phyloP scores from a whole-genome alignment of 768 basidiomycete species.

The Pleurotus sapidus region DNA sequence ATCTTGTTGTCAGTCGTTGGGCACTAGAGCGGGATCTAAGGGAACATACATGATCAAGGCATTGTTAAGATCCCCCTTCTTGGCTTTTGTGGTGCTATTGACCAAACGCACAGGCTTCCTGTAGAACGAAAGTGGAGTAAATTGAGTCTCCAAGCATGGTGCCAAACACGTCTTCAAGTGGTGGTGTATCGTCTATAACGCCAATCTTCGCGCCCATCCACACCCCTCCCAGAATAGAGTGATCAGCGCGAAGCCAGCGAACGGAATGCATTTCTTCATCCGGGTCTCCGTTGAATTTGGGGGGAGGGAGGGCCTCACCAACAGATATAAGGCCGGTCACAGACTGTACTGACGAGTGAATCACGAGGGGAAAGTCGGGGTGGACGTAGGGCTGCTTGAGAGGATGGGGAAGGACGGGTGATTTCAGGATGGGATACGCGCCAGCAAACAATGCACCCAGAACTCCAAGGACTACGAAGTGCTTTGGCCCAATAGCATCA shows the following conservation, averaged over 20 bases:
- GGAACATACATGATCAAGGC: slow-evolving; percentile 69
- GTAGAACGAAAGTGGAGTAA: slow-evolving; percentile 80
- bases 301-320: slow-evolving; percentile 58
- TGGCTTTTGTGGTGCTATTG: slow-evolving; percentile 41
- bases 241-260: slow-evolving; percentile 61
- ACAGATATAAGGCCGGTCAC: slow-evolving; percentile 84
- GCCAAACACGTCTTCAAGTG: slow-evolving; percentile 49
- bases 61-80: slow-evolving; percentile 37
- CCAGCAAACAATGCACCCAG: slow-evolving; percentile 35
- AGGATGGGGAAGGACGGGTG: slow-evolving; percentile 59
- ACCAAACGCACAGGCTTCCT: slow-evolving; percentile 82
- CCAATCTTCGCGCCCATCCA: slow-evolving; percentile 65
- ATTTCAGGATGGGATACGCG: slow-evolving; percentile 34
- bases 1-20: slow-evolving; percentile 7
- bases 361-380: slow-evolving; percentile 52
- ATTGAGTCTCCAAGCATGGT: slow-evolving; percentile 71
- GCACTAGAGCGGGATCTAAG: no score
- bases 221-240: slow-evolving; percentile 69
- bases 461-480: slow-evolving; percentile 22
- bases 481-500: slow-evolving; percentile 13
- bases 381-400: slow-evolving; percentile 46
- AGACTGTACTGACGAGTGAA: slow-evolving; percentile 66
- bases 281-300: slow-evolving; percentile 22
- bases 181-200: slow-evolving; percentile 36
- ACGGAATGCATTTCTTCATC: slow-evolving; percentile 43